Conservation (phyloP, 352 stramenopile species). For the Hyphochytrium catenoides region DNA sequence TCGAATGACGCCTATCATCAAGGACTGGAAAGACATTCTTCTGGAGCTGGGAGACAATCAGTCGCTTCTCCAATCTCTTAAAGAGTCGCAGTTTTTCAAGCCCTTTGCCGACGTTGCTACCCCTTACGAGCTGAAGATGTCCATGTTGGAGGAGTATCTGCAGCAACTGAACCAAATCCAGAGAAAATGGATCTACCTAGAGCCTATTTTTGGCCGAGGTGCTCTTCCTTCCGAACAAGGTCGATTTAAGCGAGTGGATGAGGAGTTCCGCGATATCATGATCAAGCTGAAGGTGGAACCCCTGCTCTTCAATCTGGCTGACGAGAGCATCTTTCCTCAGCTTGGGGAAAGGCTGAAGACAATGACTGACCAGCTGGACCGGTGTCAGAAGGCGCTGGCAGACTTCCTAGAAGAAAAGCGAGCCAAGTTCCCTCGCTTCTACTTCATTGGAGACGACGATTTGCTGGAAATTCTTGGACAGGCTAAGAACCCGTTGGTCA, state of each 20-base stretch:
- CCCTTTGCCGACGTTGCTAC: slow-evolving; percentile 69
- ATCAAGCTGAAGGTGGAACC: slow-evolving; percentile 44
- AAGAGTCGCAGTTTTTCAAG: slow-evolving; percentile 87
- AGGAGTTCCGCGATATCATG: slow-evolving; percentile 85
- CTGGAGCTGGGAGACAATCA: slow-evolving; percentile 83
- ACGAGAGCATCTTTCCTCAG: slow-evolving; percentile 69
- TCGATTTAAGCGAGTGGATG: slow-evolving; percentile 72
- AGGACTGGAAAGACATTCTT: slow-evolving; percentile 86
- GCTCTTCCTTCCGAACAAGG: slow-evolving; percentile 66
- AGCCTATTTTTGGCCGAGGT: slow-evolving; percentile 84
- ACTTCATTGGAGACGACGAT: slow-evolving; percentile 89
- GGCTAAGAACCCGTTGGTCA: slow-evolving; percentile 67
- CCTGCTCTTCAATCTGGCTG: slow-evolving; percentile 73
- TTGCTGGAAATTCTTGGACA: slow-evolving; percentile 84
- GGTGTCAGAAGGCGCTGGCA: slow-evolving; percentile 74
- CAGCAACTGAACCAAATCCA: slow-evolving; percentile 71
- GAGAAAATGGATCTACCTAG: slow-evolving; percentile 87
- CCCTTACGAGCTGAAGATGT: slow-evolving; percentile 72
- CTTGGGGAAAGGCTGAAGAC: slow-evolving; percentile 38
- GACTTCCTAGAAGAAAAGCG: slow-evolving; percentile 86
- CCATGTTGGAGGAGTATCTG: slow-evolving; percentile 44
- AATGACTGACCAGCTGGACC: slow-evolving; percentile 78
- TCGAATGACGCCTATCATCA: slow-evolving; percentile 63
- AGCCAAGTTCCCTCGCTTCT: slow-evolving; percentile 76
- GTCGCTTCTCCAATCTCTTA: slow-evolving; percentile 71